phyloP scores from a whole-genome alignment of 495 filamentous ascomycete species.

The Clavariopsis aquatica region DNA sequence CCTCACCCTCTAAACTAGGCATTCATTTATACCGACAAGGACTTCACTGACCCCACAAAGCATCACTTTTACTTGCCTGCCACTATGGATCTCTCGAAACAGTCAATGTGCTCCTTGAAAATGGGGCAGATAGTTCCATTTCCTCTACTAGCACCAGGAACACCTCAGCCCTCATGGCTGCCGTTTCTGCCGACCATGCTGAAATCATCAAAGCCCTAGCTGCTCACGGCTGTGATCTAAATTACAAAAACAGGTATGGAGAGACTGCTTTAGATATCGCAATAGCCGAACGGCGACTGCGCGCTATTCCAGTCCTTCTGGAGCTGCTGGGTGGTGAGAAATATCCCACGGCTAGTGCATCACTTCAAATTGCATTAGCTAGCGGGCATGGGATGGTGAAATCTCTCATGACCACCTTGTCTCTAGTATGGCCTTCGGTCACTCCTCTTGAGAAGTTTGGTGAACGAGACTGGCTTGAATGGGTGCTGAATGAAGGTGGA shows the following conservation, averaged over 20 bases:
- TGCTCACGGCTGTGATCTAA: conserved; percentile 16
- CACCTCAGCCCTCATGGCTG: conserved; percentile 16
- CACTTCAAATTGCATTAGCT: conserved; percentile 25
- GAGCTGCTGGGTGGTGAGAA: conserved; percentile 10
- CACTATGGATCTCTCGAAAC: conserved; percentile 23
- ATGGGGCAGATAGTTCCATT: conserved; percentile 17
- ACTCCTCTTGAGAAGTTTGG: neutral
- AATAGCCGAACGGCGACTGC: conserved; percentile 2
- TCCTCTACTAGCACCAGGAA: conserved; percentile 6
- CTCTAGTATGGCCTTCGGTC: conserved; percentile 15
- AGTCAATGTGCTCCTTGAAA: conserved; percentile 6
- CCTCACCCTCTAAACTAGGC: neutral
- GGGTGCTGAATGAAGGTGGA: conserved; percentile 24
- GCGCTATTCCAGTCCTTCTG: conserved; percentile 12
- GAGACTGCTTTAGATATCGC: conserved; percentile 23
- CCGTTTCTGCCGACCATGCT: conserved; percentile 1
- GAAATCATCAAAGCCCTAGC: conserved; percentile 13
- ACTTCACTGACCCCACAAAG: too few relatives aligned
- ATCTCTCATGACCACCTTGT: conserved; percentile 4
- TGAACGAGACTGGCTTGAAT: conserved; percentile 15
- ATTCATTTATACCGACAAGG: neutral
- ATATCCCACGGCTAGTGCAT: conserved; percentile 16
- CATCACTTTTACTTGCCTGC: conserved; percentile 15
- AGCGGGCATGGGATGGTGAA: conserved; percentile 13
- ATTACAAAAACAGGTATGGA: neutral